A percentile compares a stretch with the other conserved stretches of the same genome.
phyloP scores from a whole-genome alignment of 768 basidiomycete species.

The Calocybe indica region DNA sequence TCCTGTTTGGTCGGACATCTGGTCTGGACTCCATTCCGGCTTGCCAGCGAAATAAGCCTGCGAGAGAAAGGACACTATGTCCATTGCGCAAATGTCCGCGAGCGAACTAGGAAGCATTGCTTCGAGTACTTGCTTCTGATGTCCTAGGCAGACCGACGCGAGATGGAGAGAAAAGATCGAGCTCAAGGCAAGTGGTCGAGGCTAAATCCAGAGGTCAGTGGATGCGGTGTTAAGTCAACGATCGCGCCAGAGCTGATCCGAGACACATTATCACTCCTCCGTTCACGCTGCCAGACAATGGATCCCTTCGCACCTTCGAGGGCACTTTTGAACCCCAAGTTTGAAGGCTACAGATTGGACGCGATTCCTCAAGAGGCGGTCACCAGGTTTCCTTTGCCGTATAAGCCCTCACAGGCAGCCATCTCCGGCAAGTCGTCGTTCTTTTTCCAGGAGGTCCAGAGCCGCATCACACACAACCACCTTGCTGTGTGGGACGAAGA shows the following conservation, averaged over 20 bases:
- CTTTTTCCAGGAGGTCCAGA: constrained; percentile 78
- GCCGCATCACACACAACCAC: constrained; percentile 82
- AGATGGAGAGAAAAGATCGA: too few species aligned
- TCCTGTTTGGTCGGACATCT: constrained; percentile 8
- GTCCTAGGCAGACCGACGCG: too few species aligned
- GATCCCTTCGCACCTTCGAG: constrained; percentile 38
- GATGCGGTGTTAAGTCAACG: too few species aligned
- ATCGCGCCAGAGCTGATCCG: too few species aligned
- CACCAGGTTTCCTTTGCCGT: constrained; percentile 42
- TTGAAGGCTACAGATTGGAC: constrained; percentile 79
- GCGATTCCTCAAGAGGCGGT: constrained; percentile 56
- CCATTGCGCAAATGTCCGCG: neutral
- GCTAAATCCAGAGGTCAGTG: too few species aligned
- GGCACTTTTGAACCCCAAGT: constrained; percentile 69
- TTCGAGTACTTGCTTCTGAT: too few species aligned
- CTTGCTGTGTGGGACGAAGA: constrained; percentile 44
- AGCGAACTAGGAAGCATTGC: neutral
- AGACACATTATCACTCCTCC: too few species aligned
- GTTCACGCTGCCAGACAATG: constrained; percentile 11
- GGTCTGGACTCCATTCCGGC: constrained; percentile 3
- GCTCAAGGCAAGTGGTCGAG: too few species aligned
- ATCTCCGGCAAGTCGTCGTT: constrained; percentile 56
- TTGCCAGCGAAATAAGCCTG: constrained; percentile 6
- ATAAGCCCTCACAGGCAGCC: constrained; percentile 55
- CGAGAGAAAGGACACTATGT: neutral